Conservation (phyloP, 2,329 filamentous ascomycete genomes). For the Cladosporium velox region DNA sequence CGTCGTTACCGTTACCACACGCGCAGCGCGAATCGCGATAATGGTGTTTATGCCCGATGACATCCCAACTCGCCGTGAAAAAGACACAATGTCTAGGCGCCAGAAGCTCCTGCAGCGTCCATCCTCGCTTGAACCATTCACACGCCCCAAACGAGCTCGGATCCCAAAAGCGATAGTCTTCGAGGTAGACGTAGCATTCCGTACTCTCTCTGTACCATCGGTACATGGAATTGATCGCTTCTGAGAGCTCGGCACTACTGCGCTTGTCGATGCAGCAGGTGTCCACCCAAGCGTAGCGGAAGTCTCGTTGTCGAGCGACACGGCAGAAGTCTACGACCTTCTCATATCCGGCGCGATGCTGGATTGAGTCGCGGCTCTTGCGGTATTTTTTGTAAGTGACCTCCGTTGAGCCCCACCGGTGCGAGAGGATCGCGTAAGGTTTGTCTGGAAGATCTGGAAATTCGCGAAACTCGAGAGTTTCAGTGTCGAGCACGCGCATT, state of each 20-base stretch:
- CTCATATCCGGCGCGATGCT: conserved; percentile 9
- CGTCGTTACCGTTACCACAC: background rate
- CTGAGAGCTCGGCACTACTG: conserved; percentile 24
- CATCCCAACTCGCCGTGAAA: conserved; percentile 25
- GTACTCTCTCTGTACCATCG: conserved; percentile 16
- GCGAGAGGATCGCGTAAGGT: conserved; percentile 32
- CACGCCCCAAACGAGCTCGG: conserved; percentile 9
- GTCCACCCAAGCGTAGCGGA: conserved; percentile 17
- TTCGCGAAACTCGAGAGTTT: conserved; percentile 27
- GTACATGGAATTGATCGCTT: conserved; percentile 25
- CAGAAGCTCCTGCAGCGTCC: conserved; percentile 32
- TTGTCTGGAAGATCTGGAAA: conserved; percentile 20
- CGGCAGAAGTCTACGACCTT: conserved; percentile 18
- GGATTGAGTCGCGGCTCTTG: conserved; percentile 8
- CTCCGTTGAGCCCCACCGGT: conserved; percentile 29
- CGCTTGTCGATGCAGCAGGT: conserved; percentile 27
- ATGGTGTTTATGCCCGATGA: conserved; percentile 28
- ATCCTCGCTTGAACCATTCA: conserved; percentile 29
- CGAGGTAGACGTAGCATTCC: conserved; percentile 8
- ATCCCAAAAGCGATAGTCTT: background rate
- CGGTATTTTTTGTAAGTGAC: conserved; percentile 25
- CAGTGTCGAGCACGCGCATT: conserved; percentile 31
- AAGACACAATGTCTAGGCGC: conserved; percentile 25
- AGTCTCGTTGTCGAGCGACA: background rate
- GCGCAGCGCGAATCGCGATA: background rate